Evolutionary conservation across 75 land plant genomes (phyloP), one percentile per base, ranked within the genome.

Genomic region (Picea sitchensis): DNA sequence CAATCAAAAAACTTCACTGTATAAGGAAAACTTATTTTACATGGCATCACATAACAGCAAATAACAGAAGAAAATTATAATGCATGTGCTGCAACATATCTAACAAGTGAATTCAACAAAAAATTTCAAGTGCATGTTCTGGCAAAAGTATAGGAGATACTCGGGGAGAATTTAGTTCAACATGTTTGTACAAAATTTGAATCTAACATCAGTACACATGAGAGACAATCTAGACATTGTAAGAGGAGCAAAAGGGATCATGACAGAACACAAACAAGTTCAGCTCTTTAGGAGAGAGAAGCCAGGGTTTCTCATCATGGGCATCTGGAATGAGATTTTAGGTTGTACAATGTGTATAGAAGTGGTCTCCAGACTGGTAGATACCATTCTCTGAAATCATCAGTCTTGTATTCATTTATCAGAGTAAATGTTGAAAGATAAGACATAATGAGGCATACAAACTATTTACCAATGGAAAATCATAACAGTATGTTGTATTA

Each of bases 401-500:
- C 18, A 18, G 2, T 32, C 32, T 4, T 17, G 6, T 34, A 36
- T 13, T 14, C 14, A 59, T 76, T 58, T 34, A 65, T 74, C 34
- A 63, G 36, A 5, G 17, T 12, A 20, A 60, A 32, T n/a, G 11
- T 20, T 44, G 11, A 20, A 71, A 69, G 6, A 71, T 36, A 1
- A 71, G 54, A 44, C 1, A 44, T 71, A 36, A 44, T 8, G 3
- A 18, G 21, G 69, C 38, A 71, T 38, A 71, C 74, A 71, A 71
- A 71, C 74, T 71, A 85, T 78, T 82, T 79, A 95, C 99, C 91
- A 97, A 84, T 31, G 98, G 99, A 77, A 97, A 97, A 78, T 97
- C 99, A 84, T 97, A 97, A 90, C 98, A 93, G 82, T 91, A 97
- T 36, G 96, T 97, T 0, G 99, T 97, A 82, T 86, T 95, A 80